These are phyloP conservation scores for Pseudoturritis turrita DNA, from an alignment of 345 rosid genomes.

Conservation along the genomic window DNA sequence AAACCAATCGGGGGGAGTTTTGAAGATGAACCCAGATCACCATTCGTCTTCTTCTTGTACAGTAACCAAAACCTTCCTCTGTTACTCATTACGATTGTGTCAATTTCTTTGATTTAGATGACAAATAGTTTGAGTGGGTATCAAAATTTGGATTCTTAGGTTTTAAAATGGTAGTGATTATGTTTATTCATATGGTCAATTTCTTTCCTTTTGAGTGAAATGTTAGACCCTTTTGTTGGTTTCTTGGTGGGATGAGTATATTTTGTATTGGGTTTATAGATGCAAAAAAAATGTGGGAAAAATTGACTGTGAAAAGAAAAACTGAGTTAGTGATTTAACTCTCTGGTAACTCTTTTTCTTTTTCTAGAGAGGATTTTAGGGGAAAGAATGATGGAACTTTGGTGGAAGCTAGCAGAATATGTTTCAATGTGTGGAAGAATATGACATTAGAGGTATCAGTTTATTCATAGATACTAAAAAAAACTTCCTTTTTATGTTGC, in stretches of 20 bases:
- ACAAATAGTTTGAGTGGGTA: background rate
- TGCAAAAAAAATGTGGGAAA: background rate
- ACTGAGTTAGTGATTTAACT: background rate
- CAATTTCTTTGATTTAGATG: background rate
- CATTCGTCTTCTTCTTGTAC: slow-evolving; percentile 70
- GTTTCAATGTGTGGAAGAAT: slow-evolving; percentile 62
- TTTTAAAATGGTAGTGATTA: background rate
- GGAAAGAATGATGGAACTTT: slow-evolving; percentile 7
- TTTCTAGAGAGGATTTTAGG: slow-evolving; percentile 49
- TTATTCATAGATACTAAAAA: background rate
- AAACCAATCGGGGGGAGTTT: slow-evolving; percentile 14
- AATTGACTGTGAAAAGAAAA: background rate
- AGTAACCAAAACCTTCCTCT: slow-evolving; percentile 5
- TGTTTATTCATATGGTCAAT: background rate
- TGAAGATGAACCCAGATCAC: slow-evolving; percentile 62
- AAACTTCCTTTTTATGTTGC: background rate
- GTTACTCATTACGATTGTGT: background rate
- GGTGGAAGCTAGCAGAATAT: slow-evolving; percentile 45
- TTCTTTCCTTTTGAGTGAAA: background rate
- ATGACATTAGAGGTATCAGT: slow-evolving; percentile 56
- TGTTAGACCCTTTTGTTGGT: background rate
- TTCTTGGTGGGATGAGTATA: slow-evolving; percentile 6
- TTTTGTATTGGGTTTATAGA: background rate
- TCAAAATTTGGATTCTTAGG: background rate
- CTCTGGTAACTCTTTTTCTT: background rate